Evolutionary conservation across 257 asterid species (phyloP).

Genomic region (Lantana camara): DNA sequence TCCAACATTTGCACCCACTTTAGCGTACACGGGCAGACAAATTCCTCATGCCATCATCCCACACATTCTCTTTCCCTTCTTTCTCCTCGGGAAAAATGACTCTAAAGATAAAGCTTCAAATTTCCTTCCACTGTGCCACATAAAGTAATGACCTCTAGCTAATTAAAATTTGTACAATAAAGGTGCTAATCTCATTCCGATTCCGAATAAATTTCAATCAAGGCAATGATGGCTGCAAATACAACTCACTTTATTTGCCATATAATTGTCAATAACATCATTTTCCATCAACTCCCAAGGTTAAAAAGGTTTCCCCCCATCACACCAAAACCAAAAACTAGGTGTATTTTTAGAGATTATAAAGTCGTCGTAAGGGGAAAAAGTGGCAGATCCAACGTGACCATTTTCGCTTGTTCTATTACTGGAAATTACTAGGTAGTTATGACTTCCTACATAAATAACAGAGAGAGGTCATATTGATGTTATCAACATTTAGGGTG

Average conservation of each 20-base stretch:
- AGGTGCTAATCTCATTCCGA: conserved; percentile 42
- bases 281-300: conserved; percentile 45
- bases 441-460: not conserved
- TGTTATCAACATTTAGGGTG: too few relatives aligned
- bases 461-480: too few relatives aligned
- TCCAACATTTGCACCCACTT: conserved; percentile 44
- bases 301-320: conserved; percentile 47
- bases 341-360: conserved; percentile 15
- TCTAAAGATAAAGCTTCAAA: conserved; percentile 10
- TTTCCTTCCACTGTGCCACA: conserved; percentile 26
- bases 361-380: conserved; percentile 15
- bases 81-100: not conserved
- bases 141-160: conserved; percentile 36
- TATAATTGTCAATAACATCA: conserved; percentile 24
- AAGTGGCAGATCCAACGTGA: conserved; percentile 29
- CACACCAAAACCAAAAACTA: conserved; percentile 27
- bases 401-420: not conserved
- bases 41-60: conserved; percentile 35
- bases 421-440: not conserved
- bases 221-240: conserved; percentile 49
- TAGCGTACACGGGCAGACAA: conserved; percentile 44
- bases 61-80: conserved; percentile 27
- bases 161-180: conserved; percentile 5
- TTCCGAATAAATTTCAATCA: conserved; percentile 45
- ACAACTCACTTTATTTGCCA: conserved; percentile 40